A percentile compares a stretch with the other conserved stretches of the same genome.
phyloP scores from a whole-genome alignment of 306 rosid genomes.

The Arachis hypogaea region DNA sequence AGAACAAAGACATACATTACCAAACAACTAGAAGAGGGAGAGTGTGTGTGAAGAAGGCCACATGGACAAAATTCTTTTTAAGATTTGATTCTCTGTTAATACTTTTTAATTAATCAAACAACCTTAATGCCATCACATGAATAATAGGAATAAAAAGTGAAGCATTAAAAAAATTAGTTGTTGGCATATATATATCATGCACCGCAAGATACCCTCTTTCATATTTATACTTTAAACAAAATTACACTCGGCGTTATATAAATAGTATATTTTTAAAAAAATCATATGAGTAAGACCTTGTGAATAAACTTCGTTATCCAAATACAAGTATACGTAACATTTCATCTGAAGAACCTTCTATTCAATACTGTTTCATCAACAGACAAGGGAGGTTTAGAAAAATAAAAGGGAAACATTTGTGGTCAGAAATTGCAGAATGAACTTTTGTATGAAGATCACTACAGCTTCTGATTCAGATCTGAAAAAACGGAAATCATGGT shows the following conservation, averaged over 20 bases:
- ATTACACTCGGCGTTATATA: no score
- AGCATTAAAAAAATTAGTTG: background rate
- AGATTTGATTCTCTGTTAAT: conserved; percentile 41
- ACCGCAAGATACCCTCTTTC: no score
- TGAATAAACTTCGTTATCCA: no score
- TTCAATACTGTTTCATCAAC: background rate
- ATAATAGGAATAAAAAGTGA: conserved; percentile 28
- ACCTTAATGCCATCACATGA: conserved; percentile 39
- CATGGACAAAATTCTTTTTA: conserved; percentile 34
- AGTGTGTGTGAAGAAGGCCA: conserved; percentile 24
- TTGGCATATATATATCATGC: no score
- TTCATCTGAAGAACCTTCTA: conserved; percentile 7
- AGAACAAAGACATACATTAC: conserved; percentile 34
- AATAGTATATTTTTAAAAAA: no score
- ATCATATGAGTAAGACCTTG: no score
- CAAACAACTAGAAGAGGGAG: conserved; percentile 6
- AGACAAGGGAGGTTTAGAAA: background rate
- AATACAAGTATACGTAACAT: conserved; percentile 1
- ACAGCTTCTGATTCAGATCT: no score
- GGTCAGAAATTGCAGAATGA: no score
- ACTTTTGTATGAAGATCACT: no score
- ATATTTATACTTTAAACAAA: no score
- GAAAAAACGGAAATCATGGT: no score
- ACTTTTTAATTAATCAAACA: conserved; percentile 16
- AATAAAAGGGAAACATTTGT: no score